Conservation (phyloP, 2,329 filamentous ascomycete genomes). For the Hypoxylon sp. region DNA sequence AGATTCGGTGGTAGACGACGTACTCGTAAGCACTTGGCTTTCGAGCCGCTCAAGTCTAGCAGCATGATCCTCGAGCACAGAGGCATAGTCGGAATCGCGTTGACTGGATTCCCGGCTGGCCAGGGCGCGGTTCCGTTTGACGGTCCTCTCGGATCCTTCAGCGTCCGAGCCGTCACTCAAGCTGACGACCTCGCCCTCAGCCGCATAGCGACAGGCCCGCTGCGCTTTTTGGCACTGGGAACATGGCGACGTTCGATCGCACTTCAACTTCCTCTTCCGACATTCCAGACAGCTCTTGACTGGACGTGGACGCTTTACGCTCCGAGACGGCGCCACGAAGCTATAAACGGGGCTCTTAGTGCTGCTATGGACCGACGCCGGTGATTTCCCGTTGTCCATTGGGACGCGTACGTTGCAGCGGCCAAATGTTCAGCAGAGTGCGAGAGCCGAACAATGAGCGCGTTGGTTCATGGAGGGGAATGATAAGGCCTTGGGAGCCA, state of each 20-base stretch:
- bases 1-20: constrained; percentile 43
- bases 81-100: constrained; percentile 40
- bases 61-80: constrained; percentile 58
- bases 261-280: constrained; percentile 63
- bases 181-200: constrained; percentile 57
- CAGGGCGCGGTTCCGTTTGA: constrained; percentile 38
- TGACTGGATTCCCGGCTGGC: constrained; percentile 21
- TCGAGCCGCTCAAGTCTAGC: constrained; percentile 63
- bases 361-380: constrained; percentile 30
- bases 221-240: constrained; percentile 67
- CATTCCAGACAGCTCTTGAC: constrained; percentile 44
- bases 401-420: constrained; percentile 6
- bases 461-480: constrained; percentile 30
- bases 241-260: constrained; percentile 64
- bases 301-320: constrained; percentile 43
- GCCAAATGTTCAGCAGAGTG: constrained; percentile 8
- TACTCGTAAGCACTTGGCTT: constrained; percentile 56
- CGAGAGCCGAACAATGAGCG: constrained; percentile 6
- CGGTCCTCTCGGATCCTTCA: constrained; percentile 39
- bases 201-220: constrained; percentile 61
- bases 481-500: constrained; percentile 12
- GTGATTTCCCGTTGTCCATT: constrained; percentile 36
- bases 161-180: constrained; percentile 60
- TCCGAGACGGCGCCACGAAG: constrained; percentile 30
- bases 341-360: constrained; percentile 30